Evolutionary conservation across 176 grass and related monocot genomes (phyloP).

Genomic region (Bonia amplexicaulis): DNA sequence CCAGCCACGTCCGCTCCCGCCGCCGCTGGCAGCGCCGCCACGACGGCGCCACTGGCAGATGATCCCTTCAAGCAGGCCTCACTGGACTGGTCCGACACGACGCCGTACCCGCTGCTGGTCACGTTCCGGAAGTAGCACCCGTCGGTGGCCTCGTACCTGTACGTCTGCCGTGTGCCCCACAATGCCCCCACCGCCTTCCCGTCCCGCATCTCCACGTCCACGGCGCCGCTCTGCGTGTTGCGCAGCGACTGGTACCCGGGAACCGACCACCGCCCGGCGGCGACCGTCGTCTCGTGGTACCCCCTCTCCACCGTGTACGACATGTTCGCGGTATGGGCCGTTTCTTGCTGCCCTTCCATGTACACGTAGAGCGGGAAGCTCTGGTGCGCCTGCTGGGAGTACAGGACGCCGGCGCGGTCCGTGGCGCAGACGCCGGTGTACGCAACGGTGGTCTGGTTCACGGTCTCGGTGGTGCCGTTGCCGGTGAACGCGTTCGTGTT

Average conservation of each 20-base stretch:
- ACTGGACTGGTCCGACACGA: slow-evolving; percentile 21
- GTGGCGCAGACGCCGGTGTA: not conserved
- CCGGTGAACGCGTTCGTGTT: slow-evolving; percentile 36
- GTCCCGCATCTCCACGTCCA: not conserved
- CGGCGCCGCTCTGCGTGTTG: not conserved
- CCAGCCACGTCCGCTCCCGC: not conserved
- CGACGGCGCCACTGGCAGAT: not conserved
- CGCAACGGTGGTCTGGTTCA: not conserved
- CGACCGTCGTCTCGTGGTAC: not conserved
- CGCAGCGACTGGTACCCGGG: not conserved
- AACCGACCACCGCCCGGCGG: slow-evolving; percentile 2
- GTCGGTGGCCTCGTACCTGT: slow-evolving; percentile 8
- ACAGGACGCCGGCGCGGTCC: not conserved
- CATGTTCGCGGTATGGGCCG: not conserved
- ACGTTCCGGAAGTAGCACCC: slow-evolving; percentile 59
- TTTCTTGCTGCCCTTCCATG: not conserved
- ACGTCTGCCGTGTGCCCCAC: not conserved
- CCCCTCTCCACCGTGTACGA: not conserved
- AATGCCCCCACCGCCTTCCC: not conserved
- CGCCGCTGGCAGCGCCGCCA: not conserved
- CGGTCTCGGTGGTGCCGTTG: not conserved
- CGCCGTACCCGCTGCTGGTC: slow-evolving; percentile 26
- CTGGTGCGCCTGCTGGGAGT: not conserved
- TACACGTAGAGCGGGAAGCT: not conserved
- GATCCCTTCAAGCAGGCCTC: slow-evolving; percentile 16